Conservation (phyloP, 2,329 filamentous ascomycete genomes). For the Nemania serpens region DNA sequence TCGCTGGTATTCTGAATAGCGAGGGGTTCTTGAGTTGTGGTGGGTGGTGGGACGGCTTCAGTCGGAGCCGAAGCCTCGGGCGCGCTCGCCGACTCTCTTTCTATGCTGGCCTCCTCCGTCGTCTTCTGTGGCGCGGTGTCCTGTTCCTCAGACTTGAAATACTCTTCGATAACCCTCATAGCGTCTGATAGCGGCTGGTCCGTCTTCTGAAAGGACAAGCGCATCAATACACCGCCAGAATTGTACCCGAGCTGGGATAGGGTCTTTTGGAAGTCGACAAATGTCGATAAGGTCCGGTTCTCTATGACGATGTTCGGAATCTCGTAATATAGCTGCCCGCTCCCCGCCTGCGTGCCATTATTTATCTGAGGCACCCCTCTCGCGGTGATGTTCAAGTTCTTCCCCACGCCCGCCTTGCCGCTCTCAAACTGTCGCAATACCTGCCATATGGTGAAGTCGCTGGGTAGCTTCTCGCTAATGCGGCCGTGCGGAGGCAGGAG, state of each 20-base stretch:
- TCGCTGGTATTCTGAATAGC: neutral
- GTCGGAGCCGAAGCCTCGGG: constrained; percentile 22
- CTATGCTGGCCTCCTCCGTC: neutral
- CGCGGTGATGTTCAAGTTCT: constrained; percentile 79
- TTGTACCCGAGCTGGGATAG: constrained; percentile 86
- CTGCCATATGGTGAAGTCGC: constrained; percentile 86
- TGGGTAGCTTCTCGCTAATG: constrained; percentile 83
- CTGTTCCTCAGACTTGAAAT: constrained; percentile 64
- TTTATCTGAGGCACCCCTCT: constrained; percentile 71
- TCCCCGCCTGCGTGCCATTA: constrained; percentile 56
- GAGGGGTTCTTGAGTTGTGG: neutral
- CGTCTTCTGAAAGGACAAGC: constrained; percentile 76
- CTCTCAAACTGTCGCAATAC: constrained; percentile 89
- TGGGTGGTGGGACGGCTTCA: neutral
- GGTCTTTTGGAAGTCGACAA: constrained; percentile 86
- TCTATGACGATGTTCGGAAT: constrained; percentile 83
- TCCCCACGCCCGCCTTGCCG: constrained; percentile 63
- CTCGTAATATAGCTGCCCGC: constrained; percentile 86
- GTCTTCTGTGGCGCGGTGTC: constrained; percentile 13
- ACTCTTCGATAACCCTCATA: constrained; percentile 77
- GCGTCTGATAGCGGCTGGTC: constrained; percentile 82
- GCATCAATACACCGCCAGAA: constrained; percentile 77
- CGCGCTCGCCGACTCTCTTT: constrained; percentile 17
- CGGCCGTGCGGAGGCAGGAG: constrained; percentile 66
- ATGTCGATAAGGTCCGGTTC: constrained; percentile 75